phyloP scores from a whole-genome alignment of 345 rosid genomes.

The Eucalyptus shirleyi region DNA sequence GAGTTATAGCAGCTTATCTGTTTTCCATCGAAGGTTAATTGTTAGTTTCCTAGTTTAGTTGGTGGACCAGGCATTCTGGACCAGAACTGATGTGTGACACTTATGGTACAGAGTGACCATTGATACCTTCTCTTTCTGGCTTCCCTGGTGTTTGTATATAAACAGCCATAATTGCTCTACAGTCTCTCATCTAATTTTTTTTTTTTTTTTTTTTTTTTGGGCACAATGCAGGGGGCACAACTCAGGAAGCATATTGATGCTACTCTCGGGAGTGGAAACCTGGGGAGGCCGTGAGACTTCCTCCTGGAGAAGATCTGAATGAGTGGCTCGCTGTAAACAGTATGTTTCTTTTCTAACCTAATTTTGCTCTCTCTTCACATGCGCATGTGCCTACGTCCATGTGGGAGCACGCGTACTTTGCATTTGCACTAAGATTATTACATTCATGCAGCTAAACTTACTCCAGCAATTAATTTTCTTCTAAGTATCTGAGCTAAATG shows the following conservation, averaged over 20 bases:
- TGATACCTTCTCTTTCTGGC: not conserved
- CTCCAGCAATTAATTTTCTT: not conserved
- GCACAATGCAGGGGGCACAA: constrained; percentile 74
- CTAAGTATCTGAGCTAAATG: not conserved
- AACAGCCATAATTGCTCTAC: not conserved
- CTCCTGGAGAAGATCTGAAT: constrained; percentile 97
- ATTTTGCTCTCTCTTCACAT: not conserved
- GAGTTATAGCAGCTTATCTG: not conserved
- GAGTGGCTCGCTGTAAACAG: constrained; percentile 99
- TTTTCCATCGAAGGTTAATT: not conserved
- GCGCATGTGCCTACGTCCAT: not conserved
- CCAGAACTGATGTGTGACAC: not conserved
- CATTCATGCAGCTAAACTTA: not conserved
- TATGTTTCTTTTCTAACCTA: constrained; percentile 4
- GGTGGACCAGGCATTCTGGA: not conserved
- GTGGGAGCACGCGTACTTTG: not conserved
- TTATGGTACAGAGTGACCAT: not conserved
- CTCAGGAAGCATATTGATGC: constrained; percentile 98
- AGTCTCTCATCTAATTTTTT: not conserved
- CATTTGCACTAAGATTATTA: not conserved
- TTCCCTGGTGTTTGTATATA: not conserved
- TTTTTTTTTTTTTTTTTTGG: not conserved
- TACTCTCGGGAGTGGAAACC: constrained; percentile 92
- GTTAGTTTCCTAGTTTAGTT: not conserved
- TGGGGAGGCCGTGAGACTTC: constrained; percentile 97